Base-by-base conservation (phyloP, 805 yeast species). In the Wickerhamiella parazyma region DNA sequence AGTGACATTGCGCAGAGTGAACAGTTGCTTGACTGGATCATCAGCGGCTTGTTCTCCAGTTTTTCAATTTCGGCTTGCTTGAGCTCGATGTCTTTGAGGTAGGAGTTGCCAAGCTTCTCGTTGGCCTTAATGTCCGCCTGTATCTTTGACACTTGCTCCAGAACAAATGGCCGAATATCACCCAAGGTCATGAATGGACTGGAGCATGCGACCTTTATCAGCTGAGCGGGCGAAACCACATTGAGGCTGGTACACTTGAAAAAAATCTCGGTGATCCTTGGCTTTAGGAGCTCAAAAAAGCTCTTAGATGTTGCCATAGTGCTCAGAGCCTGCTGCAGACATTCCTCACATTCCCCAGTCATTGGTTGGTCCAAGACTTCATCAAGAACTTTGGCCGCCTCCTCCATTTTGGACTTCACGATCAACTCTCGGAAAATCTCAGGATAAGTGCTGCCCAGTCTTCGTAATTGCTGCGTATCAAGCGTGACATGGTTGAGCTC, bases 131-230 rank as follows among this genome's bases (percentile, higher is more conserved):
- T 80, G 45, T 82, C 93, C 33, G 66, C 65, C 46, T 72, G 72
- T 51, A 79, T 80, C 1, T 65, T 58, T 35, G 72, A 68, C 36
- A 86, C 70, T 48, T 74, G 72, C 8, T 74, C 75, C 10, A 80
- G 65, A 24, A 91, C 63, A 45, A 77, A 76, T 20, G 77, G 76
- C 54, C 79, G 78, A 22, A 91, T 68, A 18, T 82, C 60, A 0
- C 93, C 94, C 28, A 83, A 70, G 0, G 80, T 75, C 0, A 84
- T 74, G 22, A 71, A 75, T 10, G 74, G 75, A 35, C 76, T 75
- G 2, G 70, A 58, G 33, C 85, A 71, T 35, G 86, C 59, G 2
- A 77, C 70, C 48, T 79, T 77, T n/a, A 89, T 67, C 1, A 91
- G 64, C 50, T 87, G 95, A 16, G 84, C 59, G 0, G 93, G 81